A percentile compares a stretch with the other conserved stretches of the same genome.
phyloP scores from a whole-genome alignment of 2,329 filamentous ascomycete species.

The Claviceps humidiphila region DNA sequence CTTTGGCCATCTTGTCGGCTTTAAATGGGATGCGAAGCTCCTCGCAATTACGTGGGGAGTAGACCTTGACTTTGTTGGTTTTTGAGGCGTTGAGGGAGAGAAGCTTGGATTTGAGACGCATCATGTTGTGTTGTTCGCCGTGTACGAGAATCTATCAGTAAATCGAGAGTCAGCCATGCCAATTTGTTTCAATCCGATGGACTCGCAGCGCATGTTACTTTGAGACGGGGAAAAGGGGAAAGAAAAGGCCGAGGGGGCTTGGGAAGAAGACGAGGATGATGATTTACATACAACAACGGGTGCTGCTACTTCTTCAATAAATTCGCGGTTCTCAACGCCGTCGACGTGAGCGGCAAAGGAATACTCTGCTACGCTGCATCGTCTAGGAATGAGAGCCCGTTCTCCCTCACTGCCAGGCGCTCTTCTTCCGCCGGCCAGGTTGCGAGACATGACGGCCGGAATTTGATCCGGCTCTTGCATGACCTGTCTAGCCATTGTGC shows the following conservation, averaged over 20 bases:
- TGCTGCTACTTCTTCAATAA: slow-evolving; percentile 86
- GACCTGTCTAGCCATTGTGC: slow-evolving; percentile 94
- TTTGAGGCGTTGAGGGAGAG: slow-evolving; percentile 82
- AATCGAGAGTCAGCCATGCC: background rate
- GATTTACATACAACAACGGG: slow-evolving; percentile 63
- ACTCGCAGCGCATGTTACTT: background rate
- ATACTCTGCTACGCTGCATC: slow-evolving; percentile 87
- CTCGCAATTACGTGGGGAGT: slow-evolving; percentile 86
- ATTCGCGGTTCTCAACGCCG: slow-evolving; percentile 87
- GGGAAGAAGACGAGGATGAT: background rate
- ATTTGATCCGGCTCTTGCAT: slow-evolving; percentile 93
- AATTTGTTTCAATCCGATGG: background rate
- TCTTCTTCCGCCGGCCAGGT: slow-evolving; percentile 48
- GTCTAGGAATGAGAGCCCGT: slow-evolving; percentile 78
- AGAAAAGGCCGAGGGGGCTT: no score
- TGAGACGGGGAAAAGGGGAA: background rate
- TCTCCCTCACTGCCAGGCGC: slow-evolving; percentile 59
- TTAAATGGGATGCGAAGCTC: slow-evolving; percentile 91
- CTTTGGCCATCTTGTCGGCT: slow-evolving; percentile 88
- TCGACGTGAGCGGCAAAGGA: slow-evolving; percentile 96
- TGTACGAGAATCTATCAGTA: slow-evolving; percentile 72
- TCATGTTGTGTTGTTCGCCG: slow-evolving; percentile 96
- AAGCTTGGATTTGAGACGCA: slow-evolving; percentile 86
- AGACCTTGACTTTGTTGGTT: slow-evolving; percentile 75
- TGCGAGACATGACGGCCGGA: slow-evolving; percentile 78